Percentiles rank a stretch among this genome's conserved stretches.
phyloP scores from a whole-genome alignment of 176 grass and related monocot species.

The Miscanthus lutarioriparius region DNA sequence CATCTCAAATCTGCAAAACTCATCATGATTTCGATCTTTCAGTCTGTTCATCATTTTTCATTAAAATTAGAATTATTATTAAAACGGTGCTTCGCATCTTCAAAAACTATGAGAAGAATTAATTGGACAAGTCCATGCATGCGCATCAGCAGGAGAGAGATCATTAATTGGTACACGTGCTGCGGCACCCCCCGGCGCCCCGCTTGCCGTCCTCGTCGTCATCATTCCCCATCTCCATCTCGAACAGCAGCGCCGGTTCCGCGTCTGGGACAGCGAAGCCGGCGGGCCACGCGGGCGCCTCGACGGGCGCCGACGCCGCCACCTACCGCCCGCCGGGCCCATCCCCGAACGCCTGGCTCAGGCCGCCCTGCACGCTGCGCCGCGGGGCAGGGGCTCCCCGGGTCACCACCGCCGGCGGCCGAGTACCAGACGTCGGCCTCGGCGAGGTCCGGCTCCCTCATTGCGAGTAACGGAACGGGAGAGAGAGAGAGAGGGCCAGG shows the following conservation, averaged over 20 bases:
- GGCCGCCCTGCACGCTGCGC: slow-evolving; percentile 29
- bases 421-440: slow-evolving; percentile 80
- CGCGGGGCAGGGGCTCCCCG: neutral
- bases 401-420: neutral
- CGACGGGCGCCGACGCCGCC: slow-evolving; percentile 69
- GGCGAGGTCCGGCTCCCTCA: slow-evolving; percentile 65
- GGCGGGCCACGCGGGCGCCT: slow-evolving; percentile 60
- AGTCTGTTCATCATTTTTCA: neutral
- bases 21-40: neutral
- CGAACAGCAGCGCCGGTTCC: slow-evolving; percentile 2
- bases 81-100: neutral
- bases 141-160: neutral
- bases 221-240: slow-evolving; percentile 16
- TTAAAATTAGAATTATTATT: no score
- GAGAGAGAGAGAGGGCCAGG: no score
- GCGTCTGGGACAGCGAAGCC: slow-evolving; percentile 1
- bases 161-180: slow-evolving; percentile 46
- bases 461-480: no score
- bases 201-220: neutral
- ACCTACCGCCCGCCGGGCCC: slow-evolving; percentile 17
- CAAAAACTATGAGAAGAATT: neutral
- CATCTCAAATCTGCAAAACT: no score
- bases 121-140: neutral
- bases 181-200: slow-evolving; percentile 57
- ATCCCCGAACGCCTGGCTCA: slow-evolving; percentile 49